Base-by-base conservation (phyloP, 805 yeast species). In the Wickerhamiella parazyma region DNA sequence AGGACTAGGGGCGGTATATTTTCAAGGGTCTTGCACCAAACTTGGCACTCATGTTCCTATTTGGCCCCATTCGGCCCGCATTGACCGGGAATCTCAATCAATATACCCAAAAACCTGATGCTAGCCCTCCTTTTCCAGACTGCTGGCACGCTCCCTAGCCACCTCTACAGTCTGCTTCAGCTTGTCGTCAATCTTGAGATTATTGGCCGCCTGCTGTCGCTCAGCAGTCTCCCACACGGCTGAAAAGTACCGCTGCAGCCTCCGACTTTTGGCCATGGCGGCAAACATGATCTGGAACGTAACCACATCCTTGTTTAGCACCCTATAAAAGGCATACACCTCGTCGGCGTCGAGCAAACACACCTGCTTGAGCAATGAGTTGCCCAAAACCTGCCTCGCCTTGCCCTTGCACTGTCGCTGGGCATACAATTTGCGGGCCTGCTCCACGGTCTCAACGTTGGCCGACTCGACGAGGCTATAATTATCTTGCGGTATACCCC, bases 231-330 rank as follows among this genome's bases (percentile, higher is more conserved):
- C 31, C 57, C 53, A 48, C 1, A 53, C 36, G 19, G 45, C 46
- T 1, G 33, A 49, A 7, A 38, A 33, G 37, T 46, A 49, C 28
- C n/a, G 11, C n/a, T 49, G 19, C 14, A 51, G 44, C 2, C 7
- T 37, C 7, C 19, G 12, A 20, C 42, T 38, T 24, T 35, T 42
- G 41, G 44, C 16, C 56, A 54, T 54, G 3, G 50, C 55, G 1
- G 49, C 51, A 5, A 54, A 41, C 48, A 54, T 50, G n/a, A 45
- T 39, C 31, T 54, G 57, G 45, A 50, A 51, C 3, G 56, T 51
- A n/a, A 47, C 35, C 8, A 54, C 41, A 22, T 54, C 56, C 41
- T 54, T 54, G 39, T 45, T 47, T 11, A 54, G 44, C 29, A 44
- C 41, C 35, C 44, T 44, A 48, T 51, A 54, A 25, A 54, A 51